Conservation (phyloP, 352 stramenopile genomes). For the Elongisporangium undulatum region DNA sequence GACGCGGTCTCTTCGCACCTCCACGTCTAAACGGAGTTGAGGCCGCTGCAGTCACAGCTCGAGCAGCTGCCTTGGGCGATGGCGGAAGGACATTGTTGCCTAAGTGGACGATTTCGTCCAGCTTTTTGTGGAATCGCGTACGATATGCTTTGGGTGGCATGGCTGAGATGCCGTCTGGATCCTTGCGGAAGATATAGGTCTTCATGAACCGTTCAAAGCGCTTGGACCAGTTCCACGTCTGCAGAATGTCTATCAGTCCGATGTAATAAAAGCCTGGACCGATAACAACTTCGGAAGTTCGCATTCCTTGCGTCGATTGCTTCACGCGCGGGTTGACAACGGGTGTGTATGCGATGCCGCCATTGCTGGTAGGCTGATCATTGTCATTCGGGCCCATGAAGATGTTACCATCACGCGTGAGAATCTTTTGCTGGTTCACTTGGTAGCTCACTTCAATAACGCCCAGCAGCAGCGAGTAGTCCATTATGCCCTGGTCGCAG, state of each 20-base stretch:
- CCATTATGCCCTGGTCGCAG: conserved; percentile 71
- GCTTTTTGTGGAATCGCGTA: conserved; percentile 61
- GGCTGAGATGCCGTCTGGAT: conserved; percentile 70
- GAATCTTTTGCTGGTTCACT: conserved; percentile 61
- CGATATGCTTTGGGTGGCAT: conserved; percentile 66
- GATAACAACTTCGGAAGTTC: conserved; percentile 72
- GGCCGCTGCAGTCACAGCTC: not conserved
- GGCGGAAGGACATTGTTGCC: conserved; percentile 22
- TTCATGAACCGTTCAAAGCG: conserved; percentile 76
- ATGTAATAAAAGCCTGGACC: conserved; percentile 86
- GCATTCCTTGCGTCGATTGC: conserved; percentile 59
- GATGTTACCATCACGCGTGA: conserved; percentile 53
- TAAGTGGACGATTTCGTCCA: conserved; percentile 75
- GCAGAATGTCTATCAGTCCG: conserved; percentile 84
- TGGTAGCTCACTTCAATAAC: conserved; percentile 78
- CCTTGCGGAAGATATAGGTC: conserved; percentile 52
- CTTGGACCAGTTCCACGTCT: conserved; percentile 75
- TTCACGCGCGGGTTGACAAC: conserved; percentile 25
- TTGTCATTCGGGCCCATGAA: conserved; percentile 27
- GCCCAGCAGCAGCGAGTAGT: conserved; percentile 80
- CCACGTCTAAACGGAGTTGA: not conserved
- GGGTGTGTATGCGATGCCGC: not conserved
- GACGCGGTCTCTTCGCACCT: not conserved
- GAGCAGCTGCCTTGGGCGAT: not conserved
- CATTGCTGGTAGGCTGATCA: conserved; percentile 2